Evolutionary conservation across 2,329 filamentous ascomycete genomes (phyloP).

Genomic region (Talaromyces sp.): DNA sequence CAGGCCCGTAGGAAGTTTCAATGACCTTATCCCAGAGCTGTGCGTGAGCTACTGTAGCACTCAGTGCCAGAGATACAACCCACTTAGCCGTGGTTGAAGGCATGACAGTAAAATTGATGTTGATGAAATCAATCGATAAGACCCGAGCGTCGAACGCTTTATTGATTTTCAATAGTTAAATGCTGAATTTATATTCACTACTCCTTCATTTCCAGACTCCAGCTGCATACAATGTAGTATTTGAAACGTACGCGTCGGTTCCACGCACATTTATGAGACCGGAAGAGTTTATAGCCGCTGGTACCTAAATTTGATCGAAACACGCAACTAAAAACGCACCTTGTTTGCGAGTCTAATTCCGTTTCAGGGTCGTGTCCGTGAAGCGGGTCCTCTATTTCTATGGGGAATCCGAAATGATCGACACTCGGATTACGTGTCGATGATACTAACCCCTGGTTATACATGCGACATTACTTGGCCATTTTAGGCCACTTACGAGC

Average conservation of each 20-base stretch:
- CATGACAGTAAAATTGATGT: neutral
- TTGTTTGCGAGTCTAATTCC: neutral
- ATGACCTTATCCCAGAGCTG: slow-evolving; percentile 17
- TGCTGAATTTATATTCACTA: neutral
- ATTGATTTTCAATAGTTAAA: neutral
- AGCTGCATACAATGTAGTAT: neutral
- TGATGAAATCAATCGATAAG: too few relatives aligned
- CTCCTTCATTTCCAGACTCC: neutral
- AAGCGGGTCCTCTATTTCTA: neutral
- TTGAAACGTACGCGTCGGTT: neutral
- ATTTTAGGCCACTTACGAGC: neutral
- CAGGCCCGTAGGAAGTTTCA: slow-evolving; percentile 15
- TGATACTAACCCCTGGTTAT: too few relatives aligned
- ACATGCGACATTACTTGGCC: neutral
- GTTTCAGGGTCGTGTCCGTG: neutral
- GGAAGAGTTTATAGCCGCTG: neutral
- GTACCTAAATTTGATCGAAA: neutral
- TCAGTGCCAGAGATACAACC: slow-evolving; percentile 9
- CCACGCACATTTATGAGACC: neutral
- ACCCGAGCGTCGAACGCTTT: too few relatives aligned
- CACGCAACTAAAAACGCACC: neutral
- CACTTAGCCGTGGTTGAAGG: neutral
- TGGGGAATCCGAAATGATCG: neutral
- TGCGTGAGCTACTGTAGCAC: slow-evolving; percentile 11
- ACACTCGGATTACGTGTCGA: neutral